phyloP scores from a whole-genome alignment of 306 rosid genomes.

The Morella rubra region DNA sequence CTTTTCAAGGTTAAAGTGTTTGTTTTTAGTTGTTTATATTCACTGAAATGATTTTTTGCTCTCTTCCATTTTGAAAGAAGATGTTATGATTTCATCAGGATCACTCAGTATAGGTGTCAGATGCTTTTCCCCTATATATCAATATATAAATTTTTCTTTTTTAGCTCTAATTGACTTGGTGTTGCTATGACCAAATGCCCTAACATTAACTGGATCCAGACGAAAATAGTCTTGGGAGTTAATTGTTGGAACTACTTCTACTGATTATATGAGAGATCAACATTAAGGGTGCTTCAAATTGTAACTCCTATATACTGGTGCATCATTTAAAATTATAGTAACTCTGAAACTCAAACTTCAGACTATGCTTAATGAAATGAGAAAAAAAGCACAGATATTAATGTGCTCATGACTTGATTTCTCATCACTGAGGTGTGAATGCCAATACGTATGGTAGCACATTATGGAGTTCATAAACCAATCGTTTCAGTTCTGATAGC shows the following conservation, averaged over 20 bases:
- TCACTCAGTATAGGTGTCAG: background rate
- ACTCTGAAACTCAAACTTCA: background rate
- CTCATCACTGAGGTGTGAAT: background rate
- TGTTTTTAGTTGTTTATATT: background rate
- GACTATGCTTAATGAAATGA: background rate
- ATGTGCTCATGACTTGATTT: background rate
- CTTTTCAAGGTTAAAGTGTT: constrained; percentile 4
- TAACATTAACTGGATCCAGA: background rate
- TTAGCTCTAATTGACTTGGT: too few relatives aligned
- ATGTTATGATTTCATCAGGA: background rate
- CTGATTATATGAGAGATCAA: background rate
- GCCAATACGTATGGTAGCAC: background rate
- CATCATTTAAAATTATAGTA: background rate
- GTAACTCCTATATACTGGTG: background rate
- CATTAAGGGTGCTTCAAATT: background rate
- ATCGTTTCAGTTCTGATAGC: background rate
- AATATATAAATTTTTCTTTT: too few relatives aligned
- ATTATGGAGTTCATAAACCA: background rate
- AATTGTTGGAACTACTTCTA: background rate
- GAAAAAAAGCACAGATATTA: background rate
- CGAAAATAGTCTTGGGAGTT: background rate
- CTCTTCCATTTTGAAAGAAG: background rate
- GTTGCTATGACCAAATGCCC: background rate
- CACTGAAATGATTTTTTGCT: background rate
- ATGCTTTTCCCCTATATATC: background rate